A percentile compares a stretch with the other conserved stretches of the same genome.
These are phyloP conservation scores for Uronychia binucleata DNA, from an alignment of 73 alveolate genomes.

Conservation along the genomic window DNA sequence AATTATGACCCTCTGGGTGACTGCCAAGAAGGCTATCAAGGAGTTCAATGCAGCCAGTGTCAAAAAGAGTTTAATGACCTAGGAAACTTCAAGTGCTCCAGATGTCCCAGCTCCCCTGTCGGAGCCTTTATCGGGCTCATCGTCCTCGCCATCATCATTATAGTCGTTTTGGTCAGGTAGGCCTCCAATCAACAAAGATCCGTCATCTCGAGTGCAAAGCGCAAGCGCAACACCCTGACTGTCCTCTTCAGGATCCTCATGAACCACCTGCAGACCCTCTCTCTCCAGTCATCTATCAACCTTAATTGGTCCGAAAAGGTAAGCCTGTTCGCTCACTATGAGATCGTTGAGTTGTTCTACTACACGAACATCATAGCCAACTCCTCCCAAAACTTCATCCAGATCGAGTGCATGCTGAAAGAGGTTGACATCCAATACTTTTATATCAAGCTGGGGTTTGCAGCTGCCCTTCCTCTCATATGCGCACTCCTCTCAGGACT, in stretches of 20 bases:
- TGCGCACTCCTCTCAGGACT: background rate
- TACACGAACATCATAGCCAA: background rate
- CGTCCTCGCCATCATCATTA: background rate
- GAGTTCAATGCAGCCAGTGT: background rate
- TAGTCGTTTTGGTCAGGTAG: background rate
- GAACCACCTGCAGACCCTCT: background rate
- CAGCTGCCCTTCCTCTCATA: background rate
- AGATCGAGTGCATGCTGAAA: background rate
- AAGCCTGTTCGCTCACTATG: background rate
- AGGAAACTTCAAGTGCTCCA: background rate
- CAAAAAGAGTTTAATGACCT: background rate
- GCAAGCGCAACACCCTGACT: background rate
- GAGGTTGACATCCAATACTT: background rate
- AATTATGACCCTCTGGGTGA: background rate
- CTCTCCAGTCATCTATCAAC: background rate
- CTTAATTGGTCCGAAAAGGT: background rate
- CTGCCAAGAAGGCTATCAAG: background rate
- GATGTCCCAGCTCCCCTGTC: background rate
- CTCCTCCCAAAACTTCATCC: background rate
- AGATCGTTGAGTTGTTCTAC: background rate
- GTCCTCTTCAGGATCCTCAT: background rate
- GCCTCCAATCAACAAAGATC: background rate
- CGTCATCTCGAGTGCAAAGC: background rate
- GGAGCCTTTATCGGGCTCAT: background rate
- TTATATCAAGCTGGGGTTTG: background rate